Evolutionary conservation across 192 early-diverging fungal genomes (phyloP).

Genomic region (Coemansia sp.): DNA sequence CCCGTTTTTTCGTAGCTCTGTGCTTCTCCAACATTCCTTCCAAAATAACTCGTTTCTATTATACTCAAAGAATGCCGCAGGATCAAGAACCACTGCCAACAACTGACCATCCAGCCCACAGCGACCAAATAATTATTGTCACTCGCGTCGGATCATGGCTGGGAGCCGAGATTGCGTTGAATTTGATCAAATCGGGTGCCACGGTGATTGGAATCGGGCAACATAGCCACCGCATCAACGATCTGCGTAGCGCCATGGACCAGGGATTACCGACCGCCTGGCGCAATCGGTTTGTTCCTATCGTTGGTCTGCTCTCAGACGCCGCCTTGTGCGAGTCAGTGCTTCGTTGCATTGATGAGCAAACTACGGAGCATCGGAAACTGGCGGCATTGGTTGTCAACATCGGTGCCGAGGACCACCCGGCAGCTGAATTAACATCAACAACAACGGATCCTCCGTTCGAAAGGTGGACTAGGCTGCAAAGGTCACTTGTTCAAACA

Average conservation of each 20-base stretch:
- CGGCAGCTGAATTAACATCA: not conserved
- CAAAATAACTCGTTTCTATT: too few species aligned
- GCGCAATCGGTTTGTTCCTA: slow-evolving; percentile 19
- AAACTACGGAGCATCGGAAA: not conserved
- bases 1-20: too few species aligned
- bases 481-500: slow-evolving; percentile 16
- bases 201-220: slow-evolving; percentile 31
- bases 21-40: too few species aligned
- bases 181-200: slow-evolving; percentile 17
- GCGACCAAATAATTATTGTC: slow-evolving; percentile 15
- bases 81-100: not conserved
- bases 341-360: slow-evolving; percentile 6
- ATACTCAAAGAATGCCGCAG: not conserved
- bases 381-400: slow-evolving; percentile 28
- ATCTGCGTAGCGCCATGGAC: slow-evolving; percentile 4
- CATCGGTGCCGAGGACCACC: slow-evolving; percentile 19
- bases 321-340: slow-evolving; percentile 7
- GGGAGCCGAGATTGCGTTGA: slow-evolving; percentile 25
- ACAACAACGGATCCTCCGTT: slow-evolving; percentile 4
- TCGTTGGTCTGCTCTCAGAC: slow-evolving; percentile 12
- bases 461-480: slow-evolving; percentile 30
- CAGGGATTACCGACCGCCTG: not conserved
- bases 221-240: slow-evolving; percentile 12
- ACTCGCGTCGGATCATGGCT: slow-evolving; percentile 32
- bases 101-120: not conserved